These are phyloP conservation scores for Kodamaea fungicola DNA, from an alignment of 1,139 yeast species.

Conservation along the genomic window DNA sequence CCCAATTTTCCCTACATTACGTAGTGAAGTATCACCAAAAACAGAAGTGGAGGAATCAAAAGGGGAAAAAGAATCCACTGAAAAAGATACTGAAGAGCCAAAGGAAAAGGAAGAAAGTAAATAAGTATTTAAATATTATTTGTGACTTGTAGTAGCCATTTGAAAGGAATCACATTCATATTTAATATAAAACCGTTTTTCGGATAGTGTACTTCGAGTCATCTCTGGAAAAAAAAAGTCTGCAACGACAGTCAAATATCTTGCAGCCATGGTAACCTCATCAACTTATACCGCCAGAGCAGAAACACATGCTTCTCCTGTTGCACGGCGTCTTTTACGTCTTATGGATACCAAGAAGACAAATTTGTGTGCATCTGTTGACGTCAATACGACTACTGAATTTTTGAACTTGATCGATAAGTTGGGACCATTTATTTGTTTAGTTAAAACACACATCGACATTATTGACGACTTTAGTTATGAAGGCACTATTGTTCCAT, in stretches of 20 bases:
- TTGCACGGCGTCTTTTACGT: conserved; percentile 69
- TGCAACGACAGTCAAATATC: too few relatives aligned
- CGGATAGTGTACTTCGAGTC: too few relatives aligned
- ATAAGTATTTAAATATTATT: neutral
- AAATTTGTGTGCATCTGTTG: conserved; percentile 95
- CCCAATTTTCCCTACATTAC: conserved; percentile 42
- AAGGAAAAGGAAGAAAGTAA: neutral
- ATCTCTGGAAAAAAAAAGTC: too few relatives aligned
- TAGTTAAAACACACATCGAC: conserved; percentile 93
- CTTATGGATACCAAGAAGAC: conserved; percentile 80
- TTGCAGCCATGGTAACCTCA: conserved; percentile 17
- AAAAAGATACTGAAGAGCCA: neutral
- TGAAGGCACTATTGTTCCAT: conserved; percentile 73
- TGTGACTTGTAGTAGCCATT: neutral
- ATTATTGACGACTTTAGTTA: conserved; percentile 83
- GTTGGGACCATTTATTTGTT: conserved; percentile 87
- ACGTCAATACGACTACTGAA: conserved; percentile 76
- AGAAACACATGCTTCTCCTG: conserved; percentile 63
- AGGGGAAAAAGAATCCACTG: neutral
- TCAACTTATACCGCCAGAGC: conserved; percentile 68
- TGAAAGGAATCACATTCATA: neutral
- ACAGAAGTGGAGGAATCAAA: conserved; percentile 1
- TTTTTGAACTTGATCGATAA: conserved; percentile 67
- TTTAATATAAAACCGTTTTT: neutral
- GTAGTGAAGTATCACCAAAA: conserved; percentile 19